Conservation (phyloP, 2,329 filamentous ascomycete genomes). For the Ophiognomonia clavigignenti-juglandacearum region DNA sequence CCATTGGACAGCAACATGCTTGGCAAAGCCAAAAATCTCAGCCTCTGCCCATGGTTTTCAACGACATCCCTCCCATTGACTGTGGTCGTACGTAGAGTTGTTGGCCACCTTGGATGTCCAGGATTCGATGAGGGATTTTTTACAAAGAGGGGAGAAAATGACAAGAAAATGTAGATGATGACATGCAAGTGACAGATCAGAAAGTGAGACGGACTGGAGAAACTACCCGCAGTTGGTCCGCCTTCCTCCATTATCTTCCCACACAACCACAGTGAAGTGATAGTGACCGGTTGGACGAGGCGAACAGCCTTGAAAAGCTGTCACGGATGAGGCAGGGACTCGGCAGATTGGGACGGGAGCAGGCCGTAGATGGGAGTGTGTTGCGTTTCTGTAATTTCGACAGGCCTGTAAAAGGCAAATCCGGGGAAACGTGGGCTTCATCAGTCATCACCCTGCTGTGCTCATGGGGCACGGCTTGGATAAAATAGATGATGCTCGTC, state of each 20-base stretch:
- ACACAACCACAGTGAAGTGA: not conserved
- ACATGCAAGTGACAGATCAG: slow-evolving; percentile 15
- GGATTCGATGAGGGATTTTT: not conserved
- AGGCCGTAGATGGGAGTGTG: not conserved
- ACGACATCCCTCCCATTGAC: too few species aligned
- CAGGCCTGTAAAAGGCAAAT: slow-evolving; percentile 11
- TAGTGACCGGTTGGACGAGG: slow-evolving; percentile 6
- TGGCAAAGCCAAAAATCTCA: slow-evolving; percentile 7
- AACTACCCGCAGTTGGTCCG: not conserved
- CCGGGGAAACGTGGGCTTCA: slow-evolving; percentile 11
- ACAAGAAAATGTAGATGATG: not conserved
- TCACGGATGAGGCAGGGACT: not conserved
- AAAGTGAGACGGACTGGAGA: slow-evolving; percentile 1
- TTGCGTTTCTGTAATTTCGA: too few species aligned
- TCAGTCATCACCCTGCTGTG: too few species aligned
- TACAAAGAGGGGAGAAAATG: not conserved
- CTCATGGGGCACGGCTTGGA: too few species aligned
- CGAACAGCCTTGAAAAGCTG: not conserved
- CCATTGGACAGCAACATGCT: too few species aligned
- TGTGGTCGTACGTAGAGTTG: too few species aligned
- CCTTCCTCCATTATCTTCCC: not conserved
- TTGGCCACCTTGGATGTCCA: too few species aligned
- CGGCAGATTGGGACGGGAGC: not conserved
- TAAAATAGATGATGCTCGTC: not conserved
- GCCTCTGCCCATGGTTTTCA: not conserved